Base-by-base conservation (phyloP, 345 rosid species). In the Dimocarpus longan region DNA sequence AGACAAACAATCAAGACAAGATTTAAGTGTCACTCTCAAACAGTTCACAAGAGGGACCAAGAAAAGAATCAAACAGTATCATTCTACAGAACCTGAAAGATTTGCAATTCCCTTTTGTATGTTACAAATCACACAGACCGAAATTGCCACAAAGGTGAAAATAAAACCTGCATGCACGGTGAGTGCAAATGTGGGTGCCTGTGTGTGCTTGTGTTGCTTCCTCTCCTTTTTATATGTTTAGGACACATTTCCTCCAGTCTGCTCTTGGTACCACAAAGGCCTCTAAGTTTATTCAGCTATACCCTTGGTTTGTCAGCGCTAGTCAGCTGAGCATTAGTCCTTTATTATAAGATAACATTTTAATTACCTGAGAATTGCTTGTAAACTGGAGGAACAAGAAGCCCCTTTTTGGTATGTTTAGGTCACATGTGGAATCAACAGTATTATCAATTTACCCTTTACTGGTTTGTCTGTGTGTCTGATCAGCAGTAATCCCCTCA, bases 91-190 rank as follows among this genome's bases (percentile, higher is more conserved):
- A 67, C 21, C 67, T 40, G 3, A 22, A n/a, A 62, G 21, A 46
- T 39, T 50, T 66, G 9, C 73, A 52, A 42, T 21, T 39, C 18
- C 78, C 22, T n/a, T 52, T 66, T 67, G n/a, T 54, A 37, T 66
- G 42, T 66, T 10, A 13, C 1, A 64, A 64, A 76, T 50, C 66
- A 50, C 66, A 50, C 11, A 67, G 22, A 67, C 66, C 72, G 13
- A 39, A 66, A 46, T 28, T 12, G 4, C 46, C 71, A 50, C 19
- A 8, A 76, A 46, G 48, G 11, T 48, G 39, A 52, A n/a, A 8
- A 56, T 10, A 50, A 65, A 76, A 76, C 32, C 78, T 63, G 10
- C 4, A 3, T 19, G 66, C 24, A 32, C 2, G 2, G 10, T 50
- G 5, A 44, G 44, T 64, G 54, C 7, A 10, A 44, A 43, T 48